phyloP scores from a whole-genome alignment of 768 basidiomycete species.

The Mycena amicta region DNA sequence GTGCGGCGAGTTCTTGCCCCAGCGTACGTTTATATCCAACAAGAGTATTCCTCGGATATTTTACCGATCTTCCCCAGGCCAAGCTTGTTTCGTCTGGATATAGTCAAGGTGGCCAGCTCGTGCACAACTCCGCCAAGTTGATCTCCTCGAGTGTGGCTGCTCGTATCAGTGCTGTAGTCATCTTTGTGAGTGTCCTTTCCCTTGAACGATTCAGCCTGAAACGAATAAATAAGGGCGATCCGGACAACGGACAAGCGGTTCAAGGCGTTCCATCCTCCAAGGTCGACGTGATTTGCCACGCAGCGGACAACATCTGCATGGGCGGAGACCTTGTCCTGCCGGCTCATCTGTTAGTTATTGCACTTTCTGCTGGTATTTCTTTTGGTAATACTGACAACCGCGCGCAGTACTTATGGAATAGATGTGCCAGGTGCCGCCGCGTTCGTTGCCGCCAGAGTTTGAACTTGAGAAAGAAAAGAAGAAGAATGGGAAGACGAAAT shows the following conservation, averaged over 20 bases:
- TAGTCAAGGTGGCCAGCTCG: conserved; percentile 34
- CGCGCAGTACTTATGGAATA: conserved; percentile 2
- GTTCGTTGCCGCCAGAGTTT: conserved; percentile 7
- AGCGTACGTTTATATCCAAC: conserved; percentile 13
- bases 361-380: background rate
- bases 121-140: conserved; percentile 37
- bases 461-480: background rate
- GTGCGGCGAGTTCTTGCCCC: conserved; percentile 25
- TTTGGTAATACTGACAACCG: background rate
- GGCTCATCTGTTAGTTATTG: conserved; percentile 27
- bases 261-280: conserved; percentile 30
- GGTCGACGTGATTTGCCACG: conserved; percentile 32
- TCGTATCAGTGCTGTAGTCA: conserved; percentile 34
- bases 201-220: too few relatives aligned
- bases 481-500: background rate
- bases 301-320: conserved; percentile 35
- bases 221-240: conserved; percentile 29
- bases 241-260: conserved; percentile 33
- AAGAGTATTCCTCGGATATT: background rate
- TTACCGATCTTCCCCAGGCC: conserved; percentile 2
- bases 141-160: conserved; percentile 32
- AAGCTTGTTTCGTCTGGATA: conserved; percentile 31
- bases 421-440: conserved; percentile 7
- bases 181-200: conserved; percentile 23
- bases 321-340: conserved; percentile 27